Percentiles rank a stretch among this genome's conserved stretches.
Conservation (phyloP, 2,329 filamentous ascomycete genomes). For the Aspergillus bombycis region DNA sequence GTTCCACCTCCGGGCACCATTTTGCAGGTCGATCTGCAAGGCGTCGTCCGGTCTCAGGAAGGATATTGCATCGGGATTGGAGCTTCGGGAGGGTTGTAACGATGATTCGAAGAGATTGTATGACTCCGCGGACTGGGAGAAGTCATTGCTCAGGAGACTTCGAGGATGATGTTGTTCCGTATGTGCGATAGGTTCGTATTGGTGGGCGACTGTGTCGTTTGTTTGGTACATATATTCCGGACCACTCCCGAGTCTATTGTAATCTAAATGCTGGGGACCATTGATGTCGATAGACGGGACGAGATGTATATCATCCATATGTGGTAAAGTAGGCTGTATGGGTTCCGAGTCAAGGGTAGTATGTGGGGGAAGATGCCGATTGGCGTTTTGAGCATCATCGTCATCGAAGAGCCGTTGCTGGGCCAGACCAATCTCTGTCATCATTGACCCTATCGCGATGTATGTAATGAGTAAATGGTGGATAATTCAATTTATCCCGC, state of each 20-base stretch:
- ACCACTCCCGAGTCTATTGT: background rate
- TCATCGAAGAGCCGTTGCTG: conserved; percentile 38
- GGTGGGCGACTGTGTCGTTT: background rate
- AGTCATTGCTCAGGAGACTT: conserved; percentile 10
- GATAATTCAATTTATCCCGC: background rate
- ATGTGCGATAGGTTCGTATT: background rate
- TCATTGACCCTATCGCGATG: conserved; percentile 33
- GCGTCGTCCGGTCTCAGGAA: conserved; percentile 13
- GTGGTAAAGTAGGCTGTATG: background rate
- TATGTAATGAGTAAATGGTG: conserved; percentile 3
- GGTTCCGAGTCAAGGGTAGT: background rate
- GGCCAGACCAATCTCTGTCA: conserved; percentile 38
- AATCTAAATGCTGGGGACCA: background rate
- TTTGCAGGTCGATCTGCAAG: conserved; percentile 16
- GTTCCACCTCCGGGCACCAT: conserved; percentile 26
- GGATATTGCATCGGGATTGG: conserved; percentile 15
- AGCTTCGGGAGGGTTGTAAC: conserved; percentile 13
- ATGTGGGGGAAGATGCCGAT: background rate
- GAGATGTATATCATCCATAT: background rate
- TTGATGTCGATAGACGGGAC: background rate
- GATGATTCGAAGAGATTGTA: conserved; percentile 31
- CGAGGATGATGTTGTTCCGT: conserved; percentile 1
- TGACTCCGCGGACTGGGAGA: conserved; percentile 17
- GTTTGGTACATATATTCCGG: background rate
- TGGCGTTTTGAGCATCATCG: conserved; percentile 24